A percentile compares a stretch with the other conserved stretches of the same genome.
phyloP scores from a whole-genome alignment of 495 filamentous ascomycete species.

The Neurospora sp. region DNA sequence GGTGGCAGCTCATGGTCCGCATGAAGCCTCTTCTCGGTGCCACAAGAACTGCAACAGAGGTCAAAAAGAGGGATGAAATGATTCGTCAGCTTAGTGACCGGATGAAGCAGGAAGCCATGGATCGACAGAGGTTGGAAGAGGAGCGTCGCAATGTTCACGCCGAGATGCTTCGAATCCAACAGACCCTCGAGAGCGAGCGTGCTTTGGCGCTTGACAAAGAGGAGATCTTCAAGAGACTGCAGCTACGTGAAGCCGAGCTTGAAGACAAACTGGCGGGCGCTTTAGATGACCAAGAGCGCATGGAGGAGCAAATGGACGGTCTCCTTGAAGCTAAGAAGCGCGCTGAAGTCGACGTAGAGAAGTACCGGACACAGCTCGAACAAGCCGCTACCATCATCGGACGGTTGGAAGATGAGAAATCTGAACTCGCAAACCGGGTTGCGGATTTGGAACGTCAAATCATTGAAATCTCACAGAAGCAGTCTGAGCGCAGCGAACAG shows the following conservation, averaged over 20 bases:
- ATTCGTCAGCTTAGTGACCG: constrained; percentile 77
- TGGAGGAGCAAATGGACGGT: constrained; percentile 88
- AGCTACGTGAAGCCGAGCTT: constrained; percentile 76
- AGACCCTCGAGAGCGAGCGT: constrained; percentile 89
- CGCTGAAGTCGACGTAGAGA: constrained; percentile 73
- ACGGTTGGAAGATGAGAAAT: constrained; percentile 75
- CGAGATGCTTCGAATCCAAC: constrained; percentile 80
- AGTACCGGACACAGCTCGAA: constrained; percentile 72
- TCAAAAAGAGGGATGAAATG: constrained; percentile 88
- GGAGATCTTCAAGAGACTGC: constrained; percentile 94
- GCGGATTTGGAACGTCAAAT: constrained; percentile 58
- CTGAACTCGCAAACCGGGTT: constrained; percentile 55
- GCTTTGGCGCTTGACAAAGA: constrained; percentile 94
- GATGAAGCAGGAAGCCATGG: constrained; percentile 64
- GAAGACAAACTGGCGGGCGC: constrained; percentile 85
- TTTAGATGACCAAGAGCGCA: constrained; percentile 86
- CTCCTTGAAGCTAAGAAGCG: constrained; percentile 83
- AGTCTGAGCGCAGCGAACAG: constrained; percentile 57
- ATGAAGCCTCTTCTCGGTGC: constrained; percentile 94
- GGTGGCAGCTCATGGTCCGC: constrained; percentile 92
- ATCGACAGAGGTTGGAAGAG: constrained; percentile 77
- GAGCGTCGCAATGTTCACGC: constrained; percentile 78
- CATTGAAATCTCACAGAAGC: constrained; percentile 51
- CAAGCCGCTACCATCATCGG: constrained; percentile 83
- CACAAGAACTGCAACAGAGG: constrained; percentile 79